A percentile compares a stretch with the other conserved stretches of the same genome.
phyloP scores from a whole-genome alignment of 768 basidiomycete genomes.

The Leccinum sublutescens region DNA sequence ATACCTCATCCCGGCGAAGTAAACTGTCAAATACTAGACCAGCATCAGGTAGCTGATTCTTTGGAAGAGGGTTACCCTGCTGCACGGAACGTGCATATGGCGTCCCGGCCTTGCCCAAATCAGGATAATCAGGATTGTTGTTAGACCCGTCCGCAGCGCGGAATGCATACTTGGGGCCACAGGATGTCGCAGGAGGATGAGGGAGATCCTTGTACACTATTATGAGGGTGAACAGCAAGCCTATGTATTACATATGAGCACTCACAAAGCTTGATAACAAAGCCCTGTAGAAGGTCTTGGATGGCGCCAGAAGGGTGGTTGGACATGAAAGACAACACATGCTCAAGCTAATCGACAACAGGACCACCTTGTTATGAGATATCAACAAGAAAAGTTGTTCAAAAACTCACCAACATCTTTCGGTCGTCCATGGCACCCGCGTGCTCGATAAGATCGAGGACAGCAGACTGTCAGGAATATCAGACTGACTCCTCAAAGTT shows the following conservation, averaged over 20 bases:
- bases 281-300: constrained; percentile 39
- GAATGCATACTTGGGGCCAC: constrained; percentile 63
- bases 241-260: constrained; percentile 2
- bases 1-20: constrained; percentile 66
- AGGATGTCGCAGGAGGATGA: constrained; percentile 71
- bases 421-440: constrained; percentile 70
- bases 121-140: constrained; percentile 70
- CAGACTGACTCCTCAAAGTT: neutral
- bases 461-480: constrained; percentile 43
- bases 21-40: constrained; percentile 81
- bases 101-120: constrained; percentile 74
- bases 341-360: constrained; percentile 55
- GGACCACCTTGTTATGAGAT: neutral
- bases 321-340: constrained; percentile 62
- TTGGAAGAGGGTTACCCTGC: constrained; percentile 60
- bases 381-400: neutral
- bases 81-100: constrained; percentile 86
- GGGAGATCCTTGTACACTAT: constrained; percentile 79
- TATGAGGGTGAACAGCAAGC: neutral
- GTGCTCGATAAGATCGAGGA: constrained; percentile 61
- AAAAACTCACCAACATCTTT: constrained; percentile 62
- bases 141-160: constrained; percentile 73
- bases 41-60: constrained; percentile 71
- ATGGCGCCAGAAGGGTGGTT: constrained; percentile 48
- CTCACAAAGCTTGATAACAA: constrained; percentile 55